Percentiles rank a stretch among this genome's conserved stretches.
Evolutionary conservation across 73 alveolate genomes (phyloP).

Genomic region (Strombidium stylifer): DNA sequence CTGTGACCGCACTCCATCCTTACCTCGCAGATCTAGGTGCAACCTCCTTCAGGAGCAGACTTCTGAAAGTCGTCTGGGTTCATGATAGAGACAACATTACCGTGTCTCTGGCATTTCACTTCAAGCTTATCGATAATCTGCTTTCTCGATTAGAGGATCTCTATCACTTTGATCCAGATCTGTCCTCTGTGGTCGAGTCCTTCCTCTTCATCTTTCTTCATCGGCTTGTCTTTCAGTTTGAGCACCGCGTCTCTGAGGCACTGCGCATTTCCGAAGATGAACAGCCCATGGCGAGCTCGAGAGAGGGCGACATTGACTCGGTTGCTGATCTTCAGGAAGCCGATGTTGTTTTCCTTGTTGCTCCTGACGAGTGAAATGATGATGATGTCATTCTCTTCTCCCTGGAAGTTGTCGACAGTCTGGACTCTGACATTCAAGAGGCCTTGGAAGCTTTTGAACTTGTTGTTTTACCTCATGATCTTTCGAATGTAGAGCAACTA

Average conservation of each 20-base stretch:
- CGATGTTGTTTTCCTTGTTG: constrained; percentile 57
- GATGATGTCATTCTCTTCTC: constrained; percentile 92
- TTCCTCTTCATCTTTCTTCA: too few species aligned
- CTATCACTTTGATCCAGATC: constrained; percentile 24
- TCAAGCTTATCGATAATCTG: constrained; percentile 16
- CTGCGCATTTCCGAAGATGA: constrained; percentile 82
- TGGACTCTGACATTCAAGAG: constrained; percentile 50
- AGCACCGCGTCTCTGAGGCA: constrained; percentile 32
- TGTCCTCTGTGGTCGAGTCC: constrained; percentile 5
- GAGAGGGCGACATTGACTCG: constrained; percentile 89
- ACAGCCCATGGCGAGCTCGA: constrained; percentile 87
- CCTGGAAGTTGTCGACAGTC: constrained; percentile 89
- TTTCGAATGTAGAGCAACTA: constrained; percentile 60
- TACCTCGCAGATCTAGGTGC: constrained; percentile 40
- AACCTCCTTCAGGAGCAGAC: constrained; percentile 79
- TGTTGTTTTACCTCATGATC: constrained; percentile 5
- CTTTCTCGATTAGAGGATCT: not conserved
- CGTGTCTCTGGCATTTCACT: constrained; percentile 48
- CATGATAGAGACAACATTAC: constrained; percentile 15
- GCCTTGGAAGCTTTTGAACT: not conserved
- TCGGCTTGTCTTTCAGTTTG: not conserved
- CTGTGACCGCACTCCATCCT: constrained; percentile 54
- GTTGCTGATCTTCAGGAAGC: constrained; percentile 74
- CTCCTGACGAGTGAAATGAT: constrained; percentile 83
- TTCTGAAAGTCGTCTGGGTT: constrained; percentile 41